Evolutionary conservation across 257 asterid genomes (phyloP).

Genomic region (Solanum chaucha): DNA sequence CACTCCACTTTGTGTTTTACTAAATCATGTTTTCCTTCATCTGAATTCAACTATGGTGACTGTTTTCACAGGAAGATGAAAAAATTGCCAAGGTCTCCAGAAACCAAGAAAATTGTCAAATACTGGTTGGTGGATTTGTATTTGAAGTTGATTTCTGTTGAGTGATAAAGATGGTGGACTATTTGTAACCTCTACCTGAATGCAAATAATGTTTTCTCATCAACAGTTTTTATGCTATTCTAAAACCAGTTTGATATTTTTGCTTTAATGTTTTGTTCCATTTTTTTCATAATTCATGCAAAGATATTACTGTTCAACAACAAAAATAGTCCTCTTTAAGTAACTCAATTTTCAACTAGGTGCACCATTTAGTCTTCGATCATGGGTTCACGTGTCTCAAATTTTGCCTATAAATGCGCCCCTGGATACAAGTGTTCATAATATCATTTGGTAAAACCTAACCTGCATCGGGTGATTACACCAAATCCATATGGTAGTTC

Average conservation of each 20-base stretch:
- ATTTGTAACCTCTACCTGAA: neutral
- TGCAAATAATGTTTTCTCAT: neutral
- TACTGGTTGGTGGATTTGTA: neutral
- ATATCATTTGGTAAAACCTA: neutral
- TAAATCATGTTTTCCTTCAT: neutral
- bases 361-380: neutral
- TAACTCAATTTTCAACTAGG: neutral
- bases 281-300: neutral
- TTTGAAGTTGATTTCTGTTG: slow-evolving; percentile 1
- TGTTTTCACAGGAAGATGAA: neutral
- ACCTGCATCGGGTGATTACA: neutral
- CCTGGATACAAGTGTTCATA: neutral
- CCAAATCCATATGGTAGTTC: neutral
- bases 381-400: neutral
- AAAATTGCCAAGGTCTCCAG: neutral
- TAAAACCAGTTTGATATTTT: neutral
- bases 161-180: neutral
- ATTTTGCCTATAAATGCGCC: neutral
- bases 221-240: neutral
- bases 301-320: neutral
- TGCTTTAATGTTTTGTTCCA: neutral
- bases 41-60: neutral
- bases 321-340: neutral
- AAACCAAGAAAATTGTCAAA: neutral
- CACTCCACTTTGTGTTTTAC: neutral